Base-by-base conservation (phyloP, 345 rosid species). In the Pistacia vera region DNA sequence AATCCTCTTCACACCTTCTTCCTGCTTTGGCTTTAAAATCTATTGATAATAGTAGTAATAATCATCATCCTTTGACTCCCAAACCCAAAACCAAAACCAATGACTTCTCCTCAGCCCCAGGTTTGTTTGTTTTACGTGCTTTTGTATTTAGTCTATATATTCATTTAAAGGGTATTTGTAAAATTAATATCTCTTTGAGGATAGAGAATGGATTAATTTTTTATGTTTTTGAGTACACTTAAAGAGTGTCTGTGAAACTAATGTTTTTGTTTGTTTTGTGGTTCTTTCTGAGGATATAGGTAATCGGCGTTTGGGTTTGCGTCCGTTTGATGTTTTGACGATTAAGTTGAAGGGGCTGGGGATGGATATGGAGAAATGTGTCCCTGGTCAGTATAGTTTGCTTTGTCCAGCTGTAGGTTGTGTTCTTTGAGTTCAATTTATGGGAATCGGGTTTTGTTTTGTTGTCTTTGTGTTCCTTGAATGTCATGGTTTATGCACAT, bases 341-440 rank as follows among this genome's bases (percentile, higher is more conserved):
- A 60, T 68, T 3, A 91, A 84, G 83, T 80, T 94, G 78, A 80
- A 77, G 41, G 87, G 85, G 71, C 58, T 86, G 17, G 95, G 90
- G 49, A 78, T 94, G 11, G 86, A 83, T 74, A 72, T 83, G 64
- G 54, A 78, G 44, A 22, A 68, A 2, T 90, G 91, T 67, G 71
- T 66, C 55, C 55, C 89, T 10, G 97, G 98, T 13, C 88, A 85
- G 77, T 17, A 88, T 61, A 86, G 81, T 83, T 82, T 94, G 74
- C 65, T 79, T 74, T 94, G 98, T 79, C 98, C 98, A 0, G 66
- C 49, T 90, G 97, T 91, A 85, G 79, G 13, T 33, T 60, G 41
- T 25, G 81, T 78, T 10, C n/a, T 44, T 56, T 55, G 7, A 0
- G 44, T 73, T 73, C 63, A 12, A 33, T 70, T 74, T 25, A 12